A percentile compares a stretch with the other conserved stretches of the same genome.
phyloP scores from a whole-genome alignment of 257 asterid species.

The Solanum tarijense region DNA sequence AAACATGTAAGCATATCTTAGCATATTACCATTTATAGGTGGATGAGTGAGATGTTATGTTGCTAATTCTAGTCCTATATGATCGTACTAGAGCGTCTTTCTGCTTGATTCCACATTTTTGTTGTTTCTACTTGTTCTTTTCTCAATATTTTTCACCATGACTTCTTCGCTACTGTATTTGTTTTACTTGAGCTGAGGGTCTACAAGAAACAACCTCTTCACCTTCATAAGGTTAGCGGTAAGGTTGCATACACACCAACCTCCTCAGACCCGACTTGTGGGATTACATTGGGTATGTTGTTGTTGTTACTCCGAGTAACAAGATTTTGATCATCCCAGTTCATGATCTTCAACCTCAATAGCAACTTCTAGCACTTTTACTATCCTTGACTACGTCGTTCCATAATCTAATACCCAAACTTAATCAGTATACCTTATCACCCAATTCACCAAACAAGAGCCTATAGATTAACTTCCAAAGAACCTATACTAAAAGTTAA shows the following conservation, averaged over 20 bases:
- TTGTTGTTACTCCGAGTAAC: not conserved
- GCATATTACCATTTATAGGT: not conserved
- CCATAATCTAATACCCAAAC: not conserved
- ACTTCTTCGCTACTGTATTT: not conserved
- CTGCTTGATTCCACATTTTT: not conserved
- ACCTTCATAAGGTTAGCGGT: not conserved
- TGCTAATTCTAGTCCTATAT: not conserved
- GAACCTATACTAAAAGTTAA: not conserved
- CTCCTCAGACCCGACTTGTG: not conserved
- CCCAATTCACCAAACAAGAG: not conserved
- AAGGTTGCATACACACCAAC: not conserved
- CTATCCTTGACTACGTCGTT: not conserved
- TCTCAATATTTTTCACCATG: not conserved
- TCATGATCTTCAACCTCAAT: not conserved
- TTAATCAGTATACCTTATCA: not conserved
- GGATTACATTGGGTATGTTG: not conserved
- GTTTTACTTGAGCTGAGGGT: not conserved
- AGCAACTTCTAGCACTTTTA: not conserved
- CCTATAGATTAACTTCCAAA: not conserved
- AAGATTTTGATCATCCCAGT: not conserved
- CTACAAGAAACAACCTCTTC: not conserved
- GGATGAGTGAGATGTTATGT: not conserved
- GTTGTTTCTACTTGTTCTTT: not conserved
- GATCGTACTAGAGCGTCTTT: not conserved
- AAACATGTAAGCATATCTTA: not conserved